Base-by-base conservation (phyloP, 352 stramenopile species). In the Globisporangium iwayamae region DNA sequence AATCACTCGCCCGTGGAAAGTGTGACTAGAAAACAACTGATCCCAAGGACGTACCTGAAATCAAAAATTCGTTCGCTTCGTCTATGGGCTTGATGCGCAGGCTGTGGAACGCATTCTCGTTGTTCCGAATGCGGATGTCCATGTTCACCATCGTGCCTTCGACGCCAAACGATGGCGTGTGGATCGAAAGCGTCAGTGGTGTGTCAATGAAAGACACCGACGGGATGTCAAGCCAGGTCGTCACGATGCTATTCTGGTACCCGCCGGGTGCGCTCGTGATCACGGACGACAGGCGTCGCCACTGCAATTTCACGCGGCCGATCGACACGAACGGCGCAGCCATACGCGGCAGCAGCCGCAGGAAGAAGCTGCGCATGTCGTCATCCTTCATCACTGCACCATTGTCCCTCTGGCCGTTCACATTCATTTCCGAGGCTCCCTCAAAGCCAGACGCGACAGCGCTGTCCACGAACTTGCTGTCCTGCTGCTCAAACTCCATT, bases 31-130 rank as follows among this genome's bases (percentile, higher is more conserved):
- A 50, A 20, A n/a, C 41, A 30, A 55, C 39, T 11, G 51, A 41
- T 22, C 14, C 25, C 34, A 20, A 18, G n/a, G 36, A 56, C 55
- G 53, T 61, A 85, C 76, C 86, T 30, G 84, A 78, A 34, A 95
- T 83, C 61, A 93, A 79, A 69, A 94, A 94, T 50, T 91, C 78
- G 11, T 72, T 76, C 16, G 79, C 87, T 6, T 87, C 75, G 64
- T 92, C 78, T 22, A 90, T 72, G 0, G 82, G 75, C 59, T 91
- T 90, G 51, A 96, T 69, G 0, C 75, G 79, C 22, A 96, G 60
- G 38, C 76, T 87, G 65, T 94, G 81, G 48, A 92, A 80, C 8
- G 73, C 68, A 52, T 75, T 73, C 34, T 91, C 82, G 63, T 94
- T 91, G 75, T 96, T 96, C 32, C 70, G 71, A 34, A 93, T 68